Evolutionary conservation across 192 early-diverging fungal genomes (phyloP).

Genomic region (Phycomyces nitens): DNA sequence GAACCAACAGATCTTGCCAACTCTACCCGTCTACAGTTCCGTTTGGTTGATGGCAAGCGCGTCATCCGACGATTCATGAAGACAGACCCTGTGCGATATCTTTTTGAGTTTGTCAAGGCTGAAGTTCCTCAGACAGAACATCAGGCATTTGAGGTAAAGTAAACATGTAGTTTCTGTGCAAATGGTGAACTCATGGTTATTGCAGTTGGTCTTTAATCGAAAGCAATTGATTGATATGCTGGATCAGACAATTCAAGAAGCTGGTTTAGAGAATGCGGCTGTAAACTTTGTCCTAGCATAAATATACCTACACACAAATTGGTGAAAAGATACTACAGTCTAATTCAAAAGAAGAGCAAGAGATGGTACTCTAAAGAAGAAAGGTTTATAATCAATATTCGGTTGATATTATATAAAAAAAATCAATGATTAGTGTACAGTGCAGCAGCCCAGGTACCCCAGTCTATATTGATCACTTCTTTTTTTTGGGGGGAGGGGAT

Average conservation of each 20-base stretch:
- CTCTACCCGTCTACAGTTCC: conserved; percentile 78
- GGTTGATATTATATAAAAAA: too few relatives aligned
- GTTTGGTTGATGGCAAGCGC: conserved; percentile 76
- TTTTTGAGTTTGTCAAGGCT: conserved; percentile 87
- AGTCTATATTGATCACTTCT: too few relatives aligned
- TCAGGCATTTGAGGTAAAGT: conserved; percentile 67
- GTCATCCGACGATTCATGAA: conserved; percentile 75
- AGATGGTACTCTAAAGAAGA: too few relatives aligned
- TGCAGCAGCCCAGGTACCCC: too few relatives aligned
- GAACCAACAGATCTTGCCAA: conserved; percentile 50
- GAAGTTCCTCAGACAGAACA: conserved; percentile 57
- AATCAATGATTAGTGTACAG: too few relatives aligned
- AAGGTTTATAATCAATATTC: too few relatives aligned
- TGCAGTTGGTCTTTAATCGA: conserved; percentile 67
- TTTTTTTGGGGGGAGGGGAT: too few relatives aligned
- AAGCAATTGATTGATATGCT: conserved; percentile 60
- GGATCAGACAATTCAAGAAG: conserved; percentile 69
- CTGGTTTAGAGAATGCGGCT: conserved; percentile 61
- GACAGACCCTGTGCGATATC: conserved; percentile 60
- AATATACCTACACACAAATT: neutral
- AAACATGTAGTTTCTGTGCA: neutral
- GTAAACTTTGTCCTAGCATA: conserved; percentile 42
- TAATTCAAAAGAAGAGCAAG: too few relatives aligned
- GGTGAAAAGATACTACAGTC: too few relatives aligned
- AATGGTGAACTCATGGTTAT: conserved; percentile 19